Evolutionary conservation across 2,329 filamentous ascomycete species (phyloP).

Genomic region (Gremmenia infestans): DNA sequence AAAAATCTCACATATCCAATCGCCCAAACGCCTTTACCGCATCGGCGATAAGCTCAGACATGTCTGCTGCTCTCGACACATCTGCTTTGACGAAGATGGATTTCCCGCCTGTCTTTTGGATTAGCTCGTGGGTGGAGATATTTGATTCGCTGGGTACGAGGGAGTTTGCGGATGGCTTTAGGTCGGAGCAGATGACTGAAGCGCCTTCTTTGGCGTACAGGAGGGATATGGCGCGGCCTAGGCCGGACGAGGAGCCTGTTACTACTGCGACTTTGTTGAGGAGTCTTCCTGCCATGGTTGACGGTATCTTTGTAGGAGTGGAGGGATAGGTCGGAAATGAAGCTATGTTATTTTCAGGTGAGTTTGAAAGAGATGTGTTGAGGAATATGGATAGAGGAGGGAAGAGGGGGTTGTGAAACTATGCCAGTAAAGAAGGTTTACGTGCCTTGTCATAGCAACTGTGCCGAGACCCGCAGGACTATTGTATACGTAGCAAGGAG

Average conservation of each 20-base stretch:
- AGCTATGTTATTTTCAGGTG: neutral
- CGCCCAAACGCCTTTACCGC: constrained; percentile 36
- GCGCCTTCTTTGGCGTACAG: constrained; percentile 39
- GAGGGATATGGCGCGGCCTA: constrained; percentile 43
- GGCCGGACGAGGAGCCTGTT: constrained; percentile 42
- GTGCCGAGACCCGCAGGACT: neutral
- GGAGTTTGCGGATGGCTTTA: constrained; percentile 26
- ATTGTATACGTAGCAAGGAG: neutral
- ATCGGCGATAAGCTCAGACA: constrained; percentile 35
- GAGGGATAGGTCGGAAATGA: neutral
- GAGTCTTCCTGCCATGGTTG: constrained; percentile 16
- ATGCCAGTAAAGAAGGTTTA: neutral
- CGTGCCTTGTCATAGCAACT: neutral
- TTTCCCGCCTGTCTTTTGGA: constrained; percentile 31
- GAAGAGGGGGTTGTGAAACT: neutral
- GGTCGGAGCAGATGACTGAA: constrained; percentile 39
- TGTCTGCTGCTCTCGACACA: constrained; percentile 34
- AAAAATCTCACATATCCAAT: constrained; percentile 37
- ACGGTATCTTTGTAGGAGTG: neutral
- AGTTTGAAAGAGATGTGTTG: neutral
- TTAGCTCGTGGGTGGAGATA: constrained; percentile 36
- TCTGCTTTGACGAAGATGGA: constrained; percentile 41
- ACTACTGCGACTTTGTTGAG: constrained; percentile 37
- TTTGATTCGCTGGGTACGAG: constrained; percentile 27
- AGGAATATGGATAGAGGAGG: neutral